Base-by-base conservation (phyloP, 768 basidiomycete genomes). In the Collybia sp. region DNA sequence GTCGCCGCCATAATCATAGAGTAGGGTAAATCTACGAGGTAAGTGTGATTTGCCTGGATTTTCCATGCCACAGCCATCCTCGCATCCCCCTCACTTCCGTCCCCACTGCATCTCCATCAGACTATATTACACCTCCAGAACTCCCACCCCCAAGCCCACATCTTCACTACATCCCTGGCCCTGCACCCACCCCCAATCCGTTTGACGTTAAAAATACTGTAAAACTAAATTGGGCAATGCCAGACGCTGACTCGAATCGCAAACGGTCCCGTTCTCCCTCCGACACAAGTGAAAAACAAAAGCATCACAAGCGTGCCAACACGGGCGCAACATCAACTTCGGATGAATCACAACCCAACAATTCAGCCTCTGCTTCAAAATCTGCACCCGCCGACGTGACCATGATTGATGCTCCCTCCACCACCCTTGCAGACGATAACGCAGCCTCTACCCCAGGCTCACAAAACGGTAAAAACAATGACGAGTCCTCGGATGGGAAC, bases 231-330 rank as follows among this genome's bases (percentile, higher is more conserved):
- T 75, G 76, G 79, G 75, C 67, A 88, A 37, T 88, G 86, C 82
- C 84, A 88, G 87, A 88, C 76, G 77, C 80, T 74, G 87, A 89
- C 73, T 75, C 77, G 55, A 87, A 75, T 65, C 85, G 88, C 70
- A 91, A 91, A 69, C 79, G 88, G 60, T 91, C 88, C 56, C 88
- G 88, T 62, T 91, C 88, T 44, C 83, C 87, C 48, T 88, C 86
- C 60, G 85, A 88, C 70, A 25, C 25, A 25, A 77, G 72, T 63
- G 88, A 89, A 59, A 75, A 83, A 59, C 82, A 82, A 60, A 88
- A 90, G 70, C 77, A 79, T 54, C 73, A 84, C 66, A 91, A 91
- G 72, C 85, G 88, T 65, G 76, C 84, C 67, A 91, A 91, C 64
- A 91, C 84, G 53, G 88, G 88, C 73, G 75, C 74, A 61, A 65